These are phyloP conservation scores for Sanghuangporus baumii DNA, from an alignment of 1,284 basidiomycete genomes.

Conservation along the genomic window DNA sequence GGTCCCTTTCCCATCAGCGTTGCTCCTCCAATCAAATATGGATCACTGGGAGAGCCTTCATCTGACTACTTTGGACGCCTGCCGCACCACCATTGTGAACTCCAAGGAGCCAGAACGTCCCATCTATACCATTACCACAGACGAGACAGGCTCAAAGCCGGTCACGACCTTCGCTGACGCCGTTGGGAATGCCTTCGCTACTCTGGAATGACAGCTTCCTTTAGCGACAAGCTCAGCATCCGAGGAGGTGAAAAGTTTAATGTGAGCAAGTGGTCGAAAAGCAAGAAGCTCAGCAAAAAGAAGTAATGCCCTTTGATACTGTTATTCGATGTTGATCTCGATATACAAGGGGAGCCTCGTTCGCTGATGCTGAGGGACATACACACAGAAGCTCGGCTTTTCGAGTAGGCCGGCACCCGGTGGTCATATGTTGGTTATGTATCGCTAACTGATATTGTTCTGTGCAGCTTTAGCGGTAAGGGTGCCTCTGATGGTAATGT, in stretches of 20 bases:
- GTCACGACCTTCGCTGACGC: background rate
- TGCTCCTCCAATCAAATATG: background rate
- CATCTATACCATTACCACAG: background rate
- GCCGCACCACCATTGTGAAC: constrained; percentile 2
- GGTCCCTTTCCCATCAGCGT: background rate
- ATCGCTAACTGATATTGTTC: too few relatives aligned
- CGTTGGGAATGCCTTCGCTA: background rate
- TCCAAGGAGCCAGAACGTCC: background rate
- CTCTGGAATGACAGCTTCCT: background rate
- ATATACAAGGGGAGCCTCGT: background rate
- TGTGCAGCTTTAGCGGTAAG: background rate
- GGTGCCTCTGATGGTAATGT: too few relatives aligned
- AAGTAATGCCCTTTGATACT: background rate
- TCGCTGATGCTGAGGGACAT: background rate
- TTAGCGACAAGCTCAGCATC: background rate
- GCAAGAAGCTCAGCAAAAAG: background rate
- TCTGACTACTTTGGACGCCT: constrained; percentile 2
- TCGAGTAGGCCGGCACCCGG: background rate
- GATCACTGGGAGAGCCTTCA: constrained; percentile 1
- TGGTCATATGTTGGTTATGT: background rate
- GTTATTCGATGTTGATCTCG: background rate
- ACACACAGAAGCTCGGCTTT: background rate
- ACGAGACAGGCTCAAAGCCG: background rate
- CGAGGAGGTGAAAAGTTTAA: background rate
- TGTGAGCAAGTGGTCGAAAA: background rate